Base-by-base conservation (phyloP, 805 yeast genomes). In the Saccharomyces eubayanus region DNA sequence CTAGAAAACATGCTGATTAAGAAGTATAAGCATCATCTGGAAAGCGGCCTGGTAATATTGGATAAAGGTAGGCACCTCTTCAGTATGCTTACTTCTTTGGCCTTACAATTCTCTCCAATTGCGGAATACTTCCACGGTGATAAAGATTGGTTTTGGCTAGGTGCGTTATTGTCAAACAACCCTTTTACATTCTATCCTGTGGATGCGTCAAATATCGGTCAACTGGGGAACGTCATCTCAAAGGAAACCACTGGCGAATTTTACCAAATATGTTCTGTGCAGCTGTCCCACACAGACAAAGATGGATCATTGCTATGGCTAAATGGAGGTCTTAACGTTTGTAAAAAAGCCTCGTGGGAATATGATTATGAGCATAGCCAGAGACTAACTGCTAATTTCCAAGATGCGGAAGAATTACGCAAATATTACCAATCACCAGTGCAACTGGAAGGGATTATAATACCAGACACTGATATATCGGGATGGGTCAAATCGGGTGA, bases 31-130 rank as follows among this genome's bases (percentile, higher is more conserved):
- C 61, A 67, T 40, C 67, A 64, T 48, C 65, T 69, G 73, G 76
- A 73, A 51, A 66, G 73, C 29, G 77, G 77, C 11, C 64, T 73
- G 48, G 73, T 71, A 31, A 62, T 66, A 2, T 55, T 71, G 36
- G 56, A 67, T 45, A 60, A 68, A n/a, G 51, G 52, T 5, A 53
- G 57, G 2, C 72, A 70, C 56, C 56, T 64, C 21, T 30, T 60
- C 9, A 63, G 61, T 14, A 54, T 64, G 53, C 48, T 67, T 36
- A 57, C 58, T 12, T 52, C 69, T 3, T 28, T 59, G 3, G 55
- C 59, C 31, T 14, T 59, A 61, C 53, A 63, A 47, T 48, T 58
- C 51, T 50, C 57, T 47, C 51, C 60, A 49, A 47, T 53, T 48
- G 48, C 55, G 20, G 57, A 64, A 28, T 49, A 47, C 10, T 54